Evolutionary conservation across 129 eudicot species (phyloP).

Genomic region (Tagetes patula): DNA sequence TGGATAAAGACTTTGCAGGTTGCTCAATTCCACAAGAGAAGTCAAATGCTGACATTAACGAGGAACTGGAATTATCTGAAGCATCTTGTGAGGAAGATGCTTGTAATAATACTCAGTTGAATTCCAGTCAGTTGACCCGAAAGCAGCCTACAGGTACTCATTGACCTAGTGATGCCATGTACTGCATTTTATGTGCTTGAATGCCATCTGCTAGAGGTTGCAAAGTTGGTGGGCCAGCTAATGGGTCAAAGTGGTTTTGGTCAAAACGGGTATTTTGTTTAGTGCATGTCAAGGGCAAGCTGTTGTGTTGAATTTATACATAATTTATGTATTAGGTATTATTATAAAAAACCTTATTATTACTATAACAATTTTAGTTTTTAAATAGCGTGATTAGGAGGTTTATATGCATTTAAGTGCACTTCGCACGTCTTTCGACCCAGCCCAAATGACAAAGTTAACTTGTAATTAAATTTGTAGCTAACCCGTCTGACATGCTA

Average conservation of each 20-base stretch:
- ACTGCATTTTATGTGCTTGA: not conserved
- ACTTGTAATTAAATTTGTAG: not conserved
- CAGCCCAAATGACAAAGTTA: not conserved
- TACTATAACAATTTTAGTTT: not conserved
- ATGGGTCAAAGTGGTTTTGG: not conserved
- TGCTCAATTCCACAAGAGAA: slow-evolving; percentile 93
- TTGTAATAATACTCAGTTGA: slow-evolving; percentile 33
- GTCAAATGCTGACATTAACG: slow-evolving; percentile 81
- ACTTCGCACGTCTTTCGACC: not conserved
- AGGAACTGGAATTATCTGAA: slow-evolving; percentile 88
- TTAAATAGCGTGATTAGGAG: not conserved
- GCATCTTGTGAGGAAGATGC: slow-evolving; percentile 76
- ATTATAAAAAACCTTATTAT: not conserved
- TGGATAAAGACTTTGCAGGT: slow-evolving; percentile 65
- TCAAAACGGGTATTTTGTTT: not conserved
- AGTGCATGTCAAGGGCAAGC: not conserved
- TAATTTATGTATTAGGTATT: not conserved
- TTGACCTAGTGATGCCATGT: not conserved
- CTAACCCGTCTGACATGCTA: not conserved
- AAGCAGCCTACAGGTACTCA: slow-evolving; percentile 51
- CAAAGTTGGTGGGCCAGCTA: not conserved
- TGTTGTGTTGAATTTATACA: not conserved
- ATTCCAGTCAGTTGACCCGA: slow-evolving; percentile 35
- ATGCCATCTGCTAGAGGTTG: not conserved
- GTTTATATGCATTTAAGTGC: slow-evolving; percentile 5